Percentiles rank a stretch among this genome's conserved stretches.
Evolutionary conservation across 1,284 basidiomycete genomes (phyloP).

Genomic region (Ceratobasidium sp.): DNA sequence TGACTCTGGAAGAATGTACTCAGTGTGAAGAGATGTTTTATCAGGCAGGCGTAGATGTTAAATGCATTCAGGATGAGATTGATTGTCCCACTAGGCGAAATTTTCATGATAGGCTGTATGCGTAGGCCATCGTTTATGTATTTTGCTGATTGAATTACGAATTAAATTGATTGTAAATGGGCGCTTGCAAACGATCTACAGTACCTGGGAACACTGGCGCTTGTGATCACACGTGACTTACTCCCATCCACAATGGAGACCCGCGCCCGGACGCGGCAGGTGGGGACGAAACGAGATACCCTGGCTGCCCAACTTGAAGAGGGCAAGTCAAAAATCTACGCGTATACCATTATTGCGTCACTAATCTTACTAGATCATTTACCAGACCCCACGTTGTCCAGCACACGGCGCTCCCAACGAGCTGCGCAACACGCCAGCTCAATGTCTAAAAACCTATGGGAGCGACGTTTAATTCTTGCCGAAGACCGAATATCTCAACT

Average conservation of each 20-base stretch:
- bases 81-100: background rate
- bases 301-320: slow-evolving; percentile 46
- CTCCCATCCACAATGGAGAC: slow-evolving; percentile 36
- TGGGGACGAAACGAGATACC: slow-evolving; percentile 42
- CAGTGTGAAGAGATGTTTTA: background rate
- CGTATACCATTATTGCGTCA: background rate
- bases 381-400: slow-evolving; percentile 37
- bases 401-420: slow-evolving; percentile 47
- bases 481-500: slow-evolving; percentile 59
- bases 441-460: slow-evolving; percentile 69
- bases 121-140: background rate
- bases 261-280: slow-evolving; percentile 23
- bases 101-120: slow-evolving; percentile 11
- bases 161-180: too few species aligned
- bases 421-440: slow-evolving; percentile 70
- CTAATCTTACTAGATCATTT: slow-evolving; percentile 9
- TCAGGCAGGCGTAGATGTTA: background rate
- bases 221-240: slow-evolving; percentile 14
- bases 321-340: slow-evolving; percentile 22
- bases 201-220: too few species aligned
- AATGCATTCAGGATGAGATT: background rate
- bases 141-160: too few species aligned
- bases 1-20: background rate
- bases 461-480: slow-evolving; percentile 70
- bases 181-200: too few species aligned